Base-by-base conservation (phyloP, 2,329 filamentous ascomycete genomes). In the Fusarium robinianum region DNA sequence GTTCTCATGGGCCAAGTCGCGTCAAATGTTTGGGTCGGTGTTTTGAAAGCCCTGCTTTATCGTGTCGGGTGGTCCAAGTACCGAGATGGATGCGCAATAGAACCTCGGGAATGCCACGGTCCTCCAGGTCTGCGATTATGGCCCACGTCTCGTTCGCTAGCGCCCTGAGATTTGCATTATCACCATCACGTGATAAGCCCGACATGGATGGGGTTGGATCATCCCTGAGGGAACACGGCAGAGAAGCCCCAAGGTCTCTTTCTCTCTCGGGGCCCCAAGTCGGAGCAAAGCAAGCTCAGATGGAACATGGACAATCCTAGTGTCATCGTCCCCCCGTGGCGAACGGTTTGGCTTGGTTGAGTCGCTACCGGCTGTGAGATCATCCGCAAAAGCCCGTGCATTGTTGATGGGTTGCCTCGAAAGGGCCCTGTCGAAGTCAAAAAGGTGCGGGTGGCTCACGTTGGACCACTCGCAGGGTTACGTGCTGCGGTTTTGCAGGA, bases 71-170 rank as follows among this genome's bases (percentile, higher is more conserved):
- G 56, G 49, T 36, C 43, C 29, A 58, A 56, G 57, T 60, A 60
- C 51, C 51, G 57, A 51, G 52, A 51, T 47, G 55, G 51, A 55
- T 51, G 48, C 32, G 49, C 53, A 54, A 60, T 34, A 56, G 46
- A 55, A 53, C 57, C 54, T 58, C 56, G 57, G 51, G 51, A 60
- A 59, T 60, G 53, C 39, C 34, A 55, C 41, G 45, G 56, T 22
- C 37, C n/a, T 26, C 37, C 22, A n/a, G n/a, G n/a, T n/a, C n/a
- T n/a, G n/a, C n/a, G n/a, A n/a, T n/a, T n/a, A n/a, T n/a, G n/a
- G n/a, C n/a, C n/a, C n/a, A n/a, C n/a, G n/a, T n/a, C n/a, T n/a
- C n/a, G n/a, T n/a, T n/a, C 22, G 22, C 22, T 24, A 24, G 8
- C 22, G n/a, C 8, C 22, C 22, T 24, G 36, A 53, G 47, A 29